These are phyloP conservation scores for Echium plantagineum DNA, from an alignment of 257 asterid species.

Conservation along the genomic window DNA sequence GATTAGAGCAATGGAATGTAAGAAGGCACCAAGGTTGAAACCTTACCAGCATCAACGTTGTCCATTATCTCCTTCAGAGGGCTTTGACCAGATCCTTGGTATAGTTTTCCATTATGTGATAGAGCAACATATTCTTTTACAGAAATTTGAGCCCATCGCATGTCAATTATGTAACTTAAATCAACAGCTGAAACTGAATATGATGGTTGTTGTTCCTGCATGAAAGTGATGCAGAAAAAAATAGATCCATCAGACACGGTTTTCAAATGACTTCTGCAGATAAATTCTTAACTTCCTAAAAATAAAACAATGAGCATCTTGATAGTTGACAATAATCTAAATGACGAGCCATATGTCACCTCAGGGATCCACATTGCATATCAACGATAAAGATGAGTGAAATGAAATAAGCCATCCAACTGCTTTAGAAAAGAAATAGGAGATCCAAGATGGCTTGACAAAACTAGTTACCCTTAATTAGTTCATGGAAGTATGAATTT, in stretches of 20 bases:
- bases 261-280: no score
- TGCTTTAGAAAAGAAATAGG: no score
- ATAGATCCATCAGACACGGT: not conserved
- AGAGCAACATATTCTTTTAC: constrained; percentile 55
- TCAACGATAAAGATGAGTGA: no score
- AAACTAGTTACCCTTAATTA: no score
- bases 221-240: constrained; percentile 10
- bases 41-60: constrained; percentile 70
- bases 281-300: no score
- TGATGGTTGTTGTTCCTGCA: constrained; percentile 66
- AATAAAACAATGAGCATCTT: no score
- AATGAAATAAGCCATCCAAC: no score
- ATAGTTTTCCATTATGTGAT: constrained; percentile 48
- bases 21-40: not conserved
- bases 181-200: constrained; percentile 58
- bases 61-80: constrained; percentile 39
- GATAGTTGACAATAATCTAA: no score
- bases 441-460: no score
- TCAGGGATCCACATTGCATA: no score
- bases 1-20: not conserved
- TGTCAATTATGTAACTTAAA: constrained; percentile 45
- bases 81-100: constrained; percentile 63
- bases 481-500: no score
- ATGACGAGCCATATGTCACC: no score
- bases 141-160: constrained; percentile 52